Evolutionary conservation across 148 eudicot genomes (phyloP), one percentile per base, ranked within the genome.

Genomic region (Persicaria maculosa): DNA sequence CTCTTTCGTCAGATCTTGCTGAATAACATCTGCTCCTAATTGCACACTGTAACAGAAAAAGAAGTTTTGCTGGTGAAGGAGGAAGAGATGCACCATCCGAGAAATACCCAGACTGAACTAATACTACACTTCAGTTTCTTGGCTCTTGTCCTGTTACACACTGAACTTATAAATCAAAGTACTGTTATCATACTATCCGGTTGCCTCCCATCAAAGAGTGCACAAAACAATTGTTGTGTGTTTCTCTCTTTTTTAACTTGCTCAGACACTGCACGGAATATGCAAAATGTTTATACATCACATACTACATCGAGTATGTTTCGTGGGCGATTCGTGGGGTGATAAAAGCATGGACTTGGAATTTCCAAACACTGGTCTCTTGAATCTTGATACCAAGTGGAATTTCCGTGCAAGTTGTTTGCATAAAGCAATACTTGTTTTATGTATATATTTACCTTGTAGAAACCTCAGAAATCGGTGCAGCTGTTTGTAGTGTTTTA

Each of bases 1-100:
- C 36, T 1, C 15, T 65, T 65, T 62, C 44, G 11, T 31, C 44
- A 11, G 10, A 65, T 40, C 70, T 65, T 31, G 40, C 40, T 31
- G 40, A 20, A 65, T 57, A 19, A 20, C 36, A 62, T 62, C 68
- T 36, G 8, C 44, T 36, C 70, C 19, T 19, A 45, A 14, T 65
- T 65, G 46, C 46, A 65, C 19, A 65, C 19, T 71, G 73, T 48
- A 10, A 47, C 73, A 71, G 73, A 71, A 71, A 71, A 71, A 71
- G 73, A 71, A 71, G 73, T 71, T 46, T 47, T 71, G 73, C 73
- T 71, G 73, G 73, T 71, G 40, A 76, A 75, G 68, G 50, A 70
- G 58, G 16, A 46, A 75, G 80, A 59, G 80, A 74, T 14, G 72
- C 58, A 52, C 59, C 7, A 9, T 16, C 16, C 15, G 75, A 74